These are phyloP conservation scores for Solanum sejunctum DNA, from an alignment of 257 asterid species.

Conservation along the genomic window DNA sequence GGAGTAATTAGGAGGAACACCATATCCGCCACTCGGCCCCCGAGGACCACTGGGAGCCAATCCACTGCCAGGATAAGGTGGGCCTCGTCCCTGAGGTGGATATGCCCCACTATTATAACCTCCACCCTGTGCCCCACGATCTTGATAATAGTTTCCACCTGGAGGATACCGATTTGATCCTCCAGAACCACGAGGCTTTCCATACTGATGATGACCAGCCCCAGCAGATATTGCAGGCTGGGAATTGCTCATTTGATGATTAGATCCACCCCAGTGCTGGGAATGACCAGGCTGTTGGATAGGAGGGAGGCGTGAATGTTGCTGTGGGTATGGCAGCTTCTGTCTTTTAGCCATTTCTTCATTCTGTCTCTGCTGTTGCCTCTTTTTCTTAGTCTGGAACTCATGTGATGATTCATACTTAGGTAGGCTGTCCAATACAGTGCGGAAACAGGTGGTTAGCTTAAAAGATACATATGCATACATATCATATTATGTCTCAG, in stretches of 20 bases:
- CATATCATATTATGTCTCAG: not conserved
- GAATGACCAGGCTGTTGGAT: constrained; percentile 64
- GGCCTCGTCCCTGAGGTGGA: constrained; percentile 65
- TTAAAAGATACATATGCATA: not conserved
- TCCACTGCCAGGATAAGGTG: constrained; percentile 47
- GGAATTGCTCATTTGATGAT: constrained; percentile 42
- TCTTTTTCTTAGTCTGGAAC: constrained; percentile 90
- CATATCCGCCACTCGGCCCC: constrained; percentile 52
- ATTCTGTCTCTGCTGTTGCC: constrained; percentile 81
- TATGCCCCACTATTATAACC: constrained; percentile 39
- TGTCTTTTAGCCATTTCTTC: constrained; percentile 85
- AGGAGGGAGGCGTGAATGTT: constrained; percentile 77
- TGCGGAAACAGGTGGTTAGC: not conserved
- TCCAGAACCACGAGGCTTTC: constrained; percentile 76
- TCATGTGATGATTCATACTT: constrained; percentile 89
- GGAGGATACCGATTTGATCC: constrained; percentile 66
- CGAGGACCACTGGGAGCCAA: constrained; percentile 50
- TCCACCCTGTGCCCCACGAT: constrained; percentile 67
- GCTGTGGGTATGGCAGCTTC: constrained; percentile 70
- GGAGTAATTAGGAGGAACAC: constrained; percentile 54
- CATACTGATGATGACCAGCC: constrained; percentile 58
- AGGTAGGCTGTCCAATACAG: constrained; percentile 49
- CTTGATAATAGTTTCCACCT: constrained; percentile 66
- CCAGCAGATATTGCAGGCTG: constrained; percentile 48
- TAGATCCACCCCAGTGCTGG: constrained; percentile 54